Conservation (phyloP, 148 eudicot species). For the Simmondsia chinensis region DNA sequence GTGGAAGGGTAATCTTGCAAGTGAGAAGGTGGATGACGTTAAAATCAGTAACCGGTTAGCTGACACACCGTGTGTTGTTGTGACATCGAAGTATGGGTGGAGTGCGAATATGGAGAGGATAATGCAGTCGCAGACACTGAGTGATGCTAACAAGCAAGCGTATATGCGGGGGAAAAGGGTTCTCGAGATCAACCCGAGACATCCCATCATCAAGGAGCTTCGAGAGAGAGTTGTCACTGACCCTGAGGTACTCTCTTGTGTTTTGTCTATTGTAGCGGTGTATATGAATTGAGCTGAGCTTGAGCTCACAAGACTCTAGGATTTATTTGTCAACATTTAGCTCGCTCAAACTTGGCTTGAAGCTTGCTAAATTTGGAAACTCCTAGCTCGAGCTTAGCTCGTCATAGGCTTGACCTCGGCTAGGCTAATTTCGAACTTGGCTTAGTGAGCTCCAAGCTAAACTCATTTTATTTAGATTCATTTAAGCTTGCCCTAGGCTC, state of each 20-base stretch:
- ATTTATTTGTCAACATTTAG: too few relatives aligned
- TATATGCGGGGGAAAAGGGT: conserved; percentile 98
- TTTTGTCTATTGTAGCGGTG: too few relatives aligned
- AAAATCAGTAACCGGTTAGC: conserved; percentile 96
- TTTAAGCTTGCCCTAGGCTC: too few relatives aligned
- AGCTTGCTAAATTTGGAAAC: too few relatives aligned
- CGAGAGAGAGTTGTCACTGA: conserved; percentile 68
- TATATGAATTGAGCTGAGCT: too few relatives aligned
- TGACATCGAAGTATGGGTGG: conserved; percentile 96
- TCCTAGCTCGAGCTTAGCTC: too few relatives aligned
- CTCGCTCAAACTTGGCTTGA: too few relatives aligned
- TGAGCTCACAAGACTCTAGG: background rate
- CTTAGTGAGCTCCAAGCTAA: too few relatives aligned
- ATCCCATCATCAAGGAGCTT: conserved; percentile 95
- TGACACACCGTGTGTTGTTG: conserved; percentile 93
- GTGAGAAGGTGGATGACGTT: conserved; percentile 87
- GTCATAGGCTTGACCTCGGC: too few relatives aligned
- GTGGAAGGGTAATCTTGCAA: conserved; percentile 85
- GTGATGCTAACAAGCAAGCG: conserved; percentile 88
- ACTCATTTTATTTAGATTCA: too few relatives aligned
- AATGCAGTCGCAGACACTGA: conserved; percentile 88
- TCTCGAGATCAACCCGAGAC: conserved; percentile 92
- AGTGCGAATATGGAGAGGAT: conserved; percentile 97
- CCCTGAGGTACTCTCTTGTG: conserved; percentile 54
- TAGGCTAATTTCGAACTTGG: too few relatives aligned